Conservation (phyloP, 345 rosid genomes). For the Lenwebbia sp. region DNA sequence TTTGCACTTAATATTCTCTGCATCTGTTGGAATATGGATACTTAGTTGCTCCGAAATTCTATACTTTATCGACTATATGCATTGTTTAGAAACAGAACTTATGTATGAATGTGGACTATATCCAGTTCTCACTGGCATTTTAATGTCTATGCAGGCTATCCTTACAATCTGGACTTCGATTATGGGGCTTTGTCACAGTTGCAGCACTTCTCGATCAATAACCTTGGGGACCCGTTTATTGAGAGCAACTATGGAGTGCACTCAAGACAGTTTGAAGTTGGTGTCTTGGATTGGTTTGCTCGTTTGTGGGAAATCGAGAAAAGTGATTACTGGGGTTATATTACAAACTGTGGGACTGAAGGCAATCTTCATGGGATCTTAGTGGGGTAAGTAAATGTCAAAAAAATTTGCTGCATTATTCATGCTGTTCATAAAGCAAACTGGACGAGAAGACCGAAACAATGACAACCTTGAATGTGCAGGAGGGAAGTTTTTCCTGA, state of each 20-base stretch:
- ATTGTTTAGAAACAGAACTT: background rate
- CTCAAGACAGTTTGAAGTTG: constrained; percentile 96
- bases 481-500: constrained; percentile 93
- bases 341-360: constrained; percentile 96
- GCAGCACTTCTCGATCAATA: constrained; percentile 95
- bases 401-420: background rate
- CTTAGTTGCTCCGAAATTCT: background rate
- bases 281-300: constrained; percentile 99
- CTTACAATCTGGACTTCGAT: constrained; percentile 89
- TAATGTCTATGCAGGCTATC: constrained; percentile 57
- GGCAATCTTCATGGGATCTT: constrained; percentile 99
- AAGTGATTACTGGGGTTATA: constrained; percentile 95
- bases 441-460: background rate
- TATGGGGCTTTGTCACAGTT: constrained; percentile 89
- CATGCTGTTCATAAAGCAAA: background rate
- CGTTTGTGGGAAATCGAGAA: constrained; percentile 97
- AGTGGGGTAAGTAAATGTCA: constrained; percentile 54
- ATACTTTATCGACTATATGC: background rate
- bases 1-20: background rate
- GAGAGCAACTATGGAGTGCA: constrained; percentile 98
- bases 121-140: background rate
- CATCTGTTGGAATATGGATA: background rate
- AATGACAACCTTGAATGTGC: background rate
- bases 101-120: background rate
- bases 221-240: constrained; percentile 95